Evolutionary conservation across 768 basidiomycete species (phyloP).

Genomic region (Termitomyces sp.): DNA sequence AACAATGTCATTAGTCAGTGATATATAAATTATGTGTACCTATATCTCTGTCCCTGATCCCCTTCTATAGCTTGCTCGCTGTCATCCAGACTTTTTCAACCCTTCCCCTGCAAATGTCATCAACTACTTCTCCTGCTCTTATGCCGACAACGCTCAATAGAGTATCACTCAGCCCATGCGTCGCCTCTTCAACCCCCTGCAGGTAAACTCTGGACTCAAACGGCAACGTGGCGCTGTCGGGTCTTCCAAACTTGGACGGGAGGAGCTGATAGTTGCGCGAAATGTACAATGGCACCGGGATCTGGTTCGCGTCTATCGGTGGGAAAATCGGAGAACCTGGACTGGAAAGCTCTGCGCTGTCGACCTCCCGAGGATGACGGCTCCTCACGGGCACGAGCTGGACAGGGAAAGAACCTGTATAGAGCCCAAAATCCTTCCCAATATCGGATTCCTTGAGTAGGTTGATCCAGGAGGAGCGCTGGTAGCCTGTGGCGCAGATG

Average conservation of each 20-base stretch:
- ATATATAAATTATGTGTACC: not conserved
- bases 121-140: slow-evolving; percentile 39
- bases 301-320: slow-evolving; percentile 8
- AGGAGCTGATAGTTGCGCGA: slow-evolving; percentile 38
- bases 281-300: slow-evolving; percentile 24
- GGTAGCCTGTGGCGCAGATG: slow-evolving; percentile 50
- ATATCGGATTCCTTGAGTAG: slow-evolving; percentile 34
- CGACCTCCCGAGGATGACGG: slow-evolving; percentile 1
- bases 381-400: slow-evolving; percentile 20
- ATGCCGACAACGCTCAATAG: slow-evolving; percentile 39
- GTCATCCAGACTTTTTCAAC: slow-evolving; percentile 1
- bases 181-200: slow-evolving; percentile 32
- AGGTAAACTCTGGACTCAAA: slow-evolving; percentile 26
- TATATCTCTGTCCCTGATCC: not conserved
- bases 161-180: slow-evolving; percentile 38
- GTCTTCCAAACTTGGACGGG: slow-evolving; percentile 15
- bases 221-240: not conserved
- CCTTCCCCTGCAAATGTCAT: slow-evolving; percentile 22
- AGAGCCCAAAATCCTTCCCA: slow-evolving; percentile 30
- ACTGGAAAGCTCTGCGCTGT: slow-evolving; percentile 17
- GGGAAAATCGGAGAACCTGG: slow-evolving; percentile 1
- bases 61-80: slow-evolving; percentile 5
- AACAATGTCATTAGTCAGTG: not conserved
- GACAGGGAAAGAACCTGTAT: slow-evolving; percentile 15
- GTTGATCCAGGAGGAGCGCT: slow-evolving; percentile 39